A percentile compares a stretch with the other conserved stretches of the same genome.
Conservation (phyloP, 2,329 filamentous ascomycete species). For the Graphiopsis chlorocephala region DNA sequence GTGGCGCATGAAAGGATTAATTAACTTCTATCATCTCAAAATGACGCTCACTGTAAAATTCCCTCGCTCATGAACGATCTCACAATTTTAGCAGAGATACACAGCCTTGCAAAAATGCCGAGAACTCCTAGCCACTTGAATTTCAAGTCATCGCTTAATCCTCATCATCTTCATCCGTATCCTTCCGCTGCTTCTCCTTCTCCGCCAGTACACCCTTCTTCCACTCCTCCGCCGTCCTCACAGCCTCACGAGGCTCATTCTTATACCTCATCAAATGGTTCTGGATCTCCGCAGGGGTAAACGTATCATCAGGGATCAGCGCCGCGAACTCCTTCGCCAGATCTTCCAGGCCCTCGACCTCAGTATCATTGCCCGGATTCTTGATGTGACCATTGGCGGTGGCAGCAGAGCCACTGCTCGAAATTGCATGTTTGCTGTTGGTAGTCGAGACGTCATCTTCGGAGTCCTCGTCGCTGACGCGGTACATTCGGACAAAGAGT, state of each 20-base stretch:
- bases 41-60: neutral
- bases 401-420: neutral
- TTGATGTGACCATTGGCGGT: neutral
- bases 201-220: slow-evolving; percentile 32
- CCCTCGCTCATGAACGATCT: neutral
- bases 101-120: neutral
- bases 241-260: slow-evolving; percentile 46
- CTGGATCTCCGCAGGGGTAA: slow-evolving; percentile 54
- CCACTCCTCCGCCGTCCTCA: slow-evolving; percentile 46
- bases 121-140: neutral
- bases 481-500: slow-evolving; percentile 42
- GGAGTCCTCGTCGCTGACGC: slow-evolving; percentile 23
- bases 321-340: slow-evolving; percentile 48
- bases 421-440: neutral
- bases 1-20: neutral
- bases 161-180: neutral
- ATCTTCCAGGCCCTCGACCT: slow-evolving; percentile 33
- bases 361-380: slow-evolving; percentile 14
- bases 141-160: neutral
- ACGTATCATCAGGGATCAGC: slow-evolving; percentile 45
- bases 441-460: neutral
- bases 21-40: neutral
- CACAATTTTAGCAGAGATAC: neutral
- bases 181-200: slow-evolving; percentile 23
- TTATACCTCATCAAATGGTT: slow-evolving; percentile 52